Conservation (phyloP, 345 rosid genomes). For the Dipteronia sinensis region DNA sequence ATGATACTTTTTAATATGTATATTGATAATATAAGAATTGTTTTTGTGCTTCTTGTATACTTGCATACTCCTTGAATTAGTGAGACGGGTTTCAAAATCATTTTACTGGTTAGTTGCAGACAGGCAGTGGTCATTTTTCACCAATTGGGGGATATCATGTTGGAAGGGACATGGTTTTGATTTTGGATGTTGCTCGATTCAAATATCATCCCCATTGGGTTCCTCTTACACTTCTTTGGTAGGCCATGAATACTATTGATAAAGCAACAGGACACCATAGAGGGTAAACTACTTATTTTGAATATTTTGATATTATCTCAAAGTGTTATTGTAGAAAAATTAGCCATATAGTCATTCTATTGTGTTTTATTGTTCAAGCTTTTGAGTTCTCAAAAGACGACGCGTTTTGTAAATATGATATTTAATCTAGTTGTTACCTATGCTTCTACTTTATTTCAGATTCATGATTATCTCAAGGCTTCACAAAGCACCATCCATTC, state of each 20-base stretch:
- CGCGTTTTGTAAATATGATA: background rate
- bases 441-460: slow-evolving; percentile 18
- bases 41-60: background rate
- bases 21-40: background rate
- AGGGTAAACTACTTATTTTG: slow-evolving; percentile 22
- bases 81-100: background rate
- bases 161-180: slow-evolving; percentile 37
- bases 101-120: too few species aligned
- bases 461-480: slow-evolving; percentile 29
- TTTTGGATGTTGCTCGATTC: slow-evolving; percentile 47
- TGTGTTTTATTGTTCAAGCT: background rate
- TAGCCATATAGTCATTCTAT: background rate
- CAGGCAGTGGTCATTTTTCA: slow-evolving; percentile 45
- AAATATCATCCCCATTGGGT: slow-evolving; percentile 49
- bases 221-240: slow-evolving; percentile 47
- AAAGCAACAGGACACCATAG: slow-evolving; percentile 30
- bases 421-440: background rate
- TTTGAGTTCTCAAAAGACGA: background rate
- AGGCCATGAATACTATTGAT: slow-evolving; percentile 39
- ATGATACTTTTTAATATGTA: background rate
- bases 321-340: background rate
- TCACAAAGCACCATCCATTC: slow-evolving; percentile 25
- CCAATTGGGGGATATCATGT: slow-evolving; percentile 46
- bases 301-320: background rate
- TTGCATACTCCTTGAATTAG: background rate